Evolutionary conservation across 2,329 filamentous ascomycete genomes (phyloP), one percentile per base, ranked within the genome.

Genomic region (Cladosporium colombiae): DNA sequence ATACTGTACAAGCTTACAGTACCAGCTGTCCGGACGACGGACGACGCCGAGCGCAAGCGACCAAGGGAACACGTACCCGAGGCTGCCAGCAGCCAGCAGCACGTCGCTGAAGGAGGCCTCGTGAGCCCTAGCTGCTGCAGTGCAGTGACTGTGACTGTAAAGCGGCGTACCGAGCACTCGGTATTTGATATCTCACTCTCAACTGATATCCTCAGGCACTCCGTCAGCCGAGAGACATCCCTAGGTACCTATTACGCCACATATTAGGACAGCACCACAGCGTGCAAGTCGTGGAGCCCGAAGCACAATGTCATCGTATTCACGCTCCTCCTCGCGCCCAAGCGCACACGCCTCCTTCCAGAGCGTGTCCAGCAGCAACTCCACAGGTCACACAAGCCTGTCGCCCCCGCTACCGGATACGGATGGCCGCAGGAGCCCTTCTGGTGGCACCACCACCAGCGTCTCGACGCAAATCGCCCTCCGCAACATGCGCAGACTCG

Each of bases 401-500:
- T 56, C 50, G 18, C 61, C 50, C 33, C 50, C 61, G 61, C 61
- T 37, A 25, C 21, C 31, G 25, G 40, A 31, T 27, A 35, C 44
- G 23, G 56, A 40, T 13, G 23, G 49, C 21, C 61, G 50, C 50
- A 63, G 61, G 61, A 63, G 61, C 61, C 61, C 61, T n/a, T 63
- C 61, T 5, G 3, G 23, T 5, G 61, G 61, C 18, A 14, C 23
- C 14, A 31, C 23, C n/a, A 52, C 59, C 18, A 62, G 61, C 35
- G 50, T 63, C 29, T 63, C 61, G 7, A 63, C 61, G 31, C 61
- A 63, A 37, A 63, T 63, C 31, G 61, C 61, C 11, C 62, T 65
- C 18, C 55, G 64, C 35, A 62, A 55, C 56, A 67, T 72, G 52
- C 70, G 73, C 31, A 63, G 74, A 63, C 68, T 76, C 53, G 74